Conservation (phyloP, 345 rosid species). For the Eucalyptus coolabah region DNA sequence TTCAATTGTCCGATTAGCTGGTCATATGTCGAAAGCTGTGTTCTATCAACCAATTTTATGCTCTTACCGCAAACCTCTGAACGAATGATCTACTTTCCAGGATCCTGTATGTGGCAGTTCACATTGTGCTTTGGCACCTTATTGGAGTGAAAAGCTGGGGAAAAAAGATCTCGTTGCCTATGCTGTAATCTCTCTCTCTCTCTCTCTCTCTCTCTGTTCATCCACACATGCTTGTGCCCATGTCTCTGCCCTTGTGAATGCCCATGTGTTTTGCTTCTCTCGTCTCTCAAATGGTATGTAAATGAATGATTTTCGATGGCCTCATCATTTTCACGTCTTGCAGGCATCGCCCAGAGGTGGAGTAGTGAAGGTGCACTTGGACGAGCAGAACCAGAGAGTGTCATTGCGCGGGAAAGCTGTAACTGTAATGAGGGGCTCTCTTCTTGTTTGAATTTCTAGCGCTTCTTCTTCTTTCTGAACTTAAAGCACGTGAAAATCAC, state of each 20-base stretch:
- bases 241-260: too few species aligned
- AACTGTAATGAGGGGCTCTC: conserved; percentile 52
- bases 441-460: conserved; percentile 24
- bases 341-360: conserved; percentile 71
- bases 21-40: not conserved
- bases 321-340: not conserved
- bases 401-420: conserved; percentile 55
- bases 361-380: conserved; percentile 29
- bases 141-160: conserved; percentile 61
- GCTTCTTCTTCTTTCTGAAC: not conserved
- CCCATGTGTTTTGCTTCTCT: not conserved
- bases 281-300: not conserved
- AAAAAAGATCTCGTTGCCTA: conserved; percentile 36
- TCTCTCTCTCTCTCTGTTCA: not conserved
- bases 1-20: not conserved
- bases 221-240: too few species aligned
- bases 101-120: conserved; percentile 86
- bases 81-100: conserved; percentile 8
- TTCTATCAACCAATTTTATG: not conserved
- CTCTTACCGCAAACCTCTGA: not conserved
- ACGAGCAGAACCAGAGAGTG: conserved; percentile 40
- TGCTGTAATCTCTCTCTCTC: conserved; percentile 21
- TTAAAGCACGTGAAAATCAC: not conserved
- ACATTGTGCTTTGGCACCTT: conserved; percentile 60
- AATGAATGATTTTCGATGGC: too few species aligned